Evolutionary conservation across 176 grass and related monocot species (phyloP), one percentile per base, ranked within the genome.

Genomic region (Dactylis glomerata): DNA sequence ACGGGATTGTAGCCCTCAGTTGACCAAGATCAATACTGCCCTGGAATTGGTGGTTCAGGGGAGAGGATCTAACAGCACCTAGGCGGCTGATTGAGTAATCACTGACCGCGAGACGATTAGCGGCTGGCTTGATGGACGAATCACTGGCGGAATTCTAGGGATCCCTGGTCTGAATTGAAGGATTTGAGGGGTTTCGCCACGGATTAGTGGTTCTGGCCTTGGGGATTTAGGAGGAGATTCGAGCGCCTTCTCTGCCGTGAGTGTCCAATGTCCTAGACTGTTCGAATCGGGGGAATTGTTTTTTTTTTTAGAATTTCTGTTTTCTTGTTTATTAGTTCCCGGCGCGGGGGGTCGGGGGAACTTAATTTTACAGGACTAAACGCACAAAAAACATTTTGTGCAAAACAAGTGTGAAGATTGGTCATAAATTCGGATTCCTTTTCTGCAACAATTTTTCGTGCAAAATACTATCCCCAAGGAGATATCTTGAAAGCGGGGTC

Each of bases 181-280:
- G 47, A 84, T 52, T 81, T 44, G 68, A 44, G 51, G 30, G 67
- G 19, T 81, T 68, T 42, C 22, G 59, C 3, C 31, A 49, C 31
- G 68, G 89, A 87, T 87, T 5, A 3, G 45, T 50, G 47, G 80
- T 38, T 79, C 67, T 86, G 30, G 0, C 80, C 80, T 67, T 15
- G 67, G 68, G 75, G 59, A 80, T 87, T 83, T 86, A 16, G 68
- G 81, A 84, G 76, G 75, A 58, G 85, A 81, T 87, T 87, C 75
- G 41, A 87, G 85, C 69, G 40, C 68, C 58, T 76, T 84, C 85
- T 76, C 68, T 59, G 40, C 50, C 37, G n/a, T 24, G 56, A 54
- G 84, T 34, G 20, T 49, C 54, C 73, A n/a, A 30, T 65, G 72
- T 68, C 86, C 87, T 85, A 85, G 77, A 45, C 50, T 61, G 51